A percentile compares a stretch with the other conserved stretches of the same genome.
These are phyloP conservation scores for Torulaspora pretoriensis DNA, from an alignment of 1,139 yeast genomes.

Conservation along the genomic window DNA sequence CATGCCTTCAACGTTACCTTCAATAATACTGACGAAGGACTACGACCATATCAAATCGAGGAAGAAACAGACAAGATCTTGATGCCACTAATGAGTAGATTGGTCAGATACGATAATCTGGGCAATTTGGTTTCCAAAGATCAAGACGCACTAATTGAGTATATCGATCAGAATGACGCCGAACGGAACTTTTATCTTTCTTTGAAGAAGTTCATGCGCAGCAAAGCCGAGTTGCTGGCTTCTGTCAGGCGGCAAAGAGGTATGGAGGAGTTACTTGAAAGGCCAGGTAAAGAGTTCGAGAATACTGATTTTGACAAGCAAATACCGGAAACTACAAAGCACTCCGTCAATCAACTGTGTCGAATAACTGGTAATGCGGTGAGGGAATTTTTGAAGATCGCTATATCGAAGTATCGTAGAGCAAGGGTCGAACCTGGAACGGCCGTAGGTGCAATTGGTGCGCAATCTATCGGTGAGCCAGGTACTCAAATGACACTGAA, in stretches of 20 bases:
- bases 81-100: slow-evolving; percentile 54
- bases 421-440: slow-evolving; percentile 99
- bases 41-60: slow-evolving; percentile 68
- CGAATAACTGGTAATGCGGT: slow-evolving; percentile 64
- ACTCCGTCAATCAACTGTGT: slow-evolving; percentile 66
- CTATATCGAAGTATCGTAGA: slow-evolving; percentile 75
- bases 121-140: slow-evolving; percentile 52
- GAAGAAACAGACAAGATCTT: slow-evolving; percentile 54
- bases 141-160: slow-evolving; percentile 48
- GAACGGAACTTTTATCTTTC: slow-evolving; percentile 80
- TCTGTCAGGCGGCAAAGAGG: slow-evolving; percentile 53
- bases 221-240: slow-evolving; percentile 57
- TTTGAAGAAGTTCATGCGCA: slow-evolving; percentile 55
- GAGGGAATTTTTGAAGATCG: slow-evolving; percentile 65
- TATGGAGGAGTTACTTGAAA: slow-evolving; percentile 43
- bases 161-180: slow-evolving; percentile 78
- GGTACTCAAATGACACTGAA: slow-evolving; percentile 99
- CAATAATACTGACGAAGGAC: slow-evolving; percentile 49
- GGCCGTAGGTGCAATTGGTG: slow-evolving; percentile 99
- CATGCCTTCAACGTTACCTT: slow-evolving; percentile 78
- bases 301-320: slow-evolving; percentile 47
- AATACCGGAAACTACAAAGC: slow-evolving; percentile 36
- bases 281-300: slow-evolving; percentile 43
- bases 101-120: slow-evolving; percentile 67
- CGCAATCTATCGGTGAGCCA: slow-evolving; percentile 98